Base-by-base conservation (phyloP, 805 yeast genomes). In the Millerago galiae region DNA sequence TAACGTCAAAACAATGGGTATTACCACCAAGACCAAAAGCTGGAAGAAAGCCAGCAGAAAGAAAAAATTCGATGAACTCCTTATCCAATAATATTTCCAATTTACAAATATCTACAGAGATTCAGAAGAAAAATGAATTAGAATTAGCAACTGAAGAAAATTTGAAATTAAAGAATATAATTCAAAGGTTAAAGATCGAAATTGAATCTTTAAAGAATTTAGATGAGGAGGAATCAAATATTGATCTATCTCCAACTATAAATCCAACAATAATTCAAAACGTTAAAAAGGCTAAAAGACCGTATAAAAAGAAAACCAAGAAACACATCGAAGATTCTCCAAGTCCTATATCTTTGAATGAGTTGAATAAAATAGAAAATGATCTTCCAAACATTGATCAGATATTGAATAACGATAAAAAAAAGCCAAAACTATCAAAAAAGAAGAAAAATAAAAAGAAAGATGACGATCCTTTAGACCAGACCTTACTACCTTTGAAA, bases 1-100 rank as follows among this genome's bases (percentile, higher is more conserved):
- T 46, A 41, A 50, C 91, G 1, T 81, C 89, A 39, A 82, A 82
- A 55, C 80, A 78, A 55, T 87, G 93, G 90, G 90, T 83, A 7
- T 65, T 84, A 27, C 95, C 95, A 4, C 95, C 95, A 10, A 68
- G 93, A 50, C 93, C 95, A 24, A 81, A 37, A 30, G 40, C 40
- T 5, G 40, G 40, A 5, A 37, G 40, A 15, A 37, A 37, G 18
- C 40, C 40, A 37, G 39, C 39, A 33, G 21, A 18, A 16, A 35
- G 33, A 33, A 35, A 38, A 32, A 33, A 33, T n/a, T 38, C 40
- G 35, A 13, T 35, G 3, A 26, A 41, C 4, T 21, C 46, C 5
- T 29, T 36, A 8, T 34, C 37, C 15, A 31, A 35, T 11, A 48
- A 37, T 18, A 38, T 37, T 8, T 39, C 40, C n/a, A 45, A 36